Evolutionary conservation across 495 filamentous ascomycete species (phyloP).

Genomic region (Jackrogersella multiformis): DNA sequence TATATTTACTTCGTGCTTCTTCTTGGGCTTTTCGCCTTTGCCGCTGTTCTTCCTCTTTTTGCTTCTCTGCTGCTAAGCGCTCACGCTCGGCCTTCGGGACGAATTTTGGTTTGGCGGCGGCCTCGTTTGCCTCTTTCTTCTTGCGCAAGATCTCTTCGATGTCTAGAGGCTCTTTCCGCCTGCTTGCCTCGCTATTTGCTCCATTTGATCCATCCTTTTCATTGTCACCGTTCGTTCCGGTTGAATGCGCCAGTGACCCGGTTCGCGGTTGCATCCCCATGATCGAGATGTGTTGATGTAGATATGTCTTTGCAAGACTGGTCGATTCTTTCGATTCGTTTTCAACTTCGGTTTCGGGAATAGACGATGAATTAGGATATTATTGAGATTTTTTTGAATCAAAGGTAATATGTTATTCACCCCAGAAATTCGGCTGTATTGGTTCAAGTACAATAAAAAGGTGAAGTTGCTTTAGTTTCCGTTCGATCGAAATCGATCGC

Average conservation of each 20-base stretch:
- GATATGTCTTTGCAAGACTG: neutral
- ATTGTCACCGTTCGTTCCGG: slow-evolving; percentile 12
- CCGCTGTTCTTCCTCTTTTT: slow-evolving; percentile 78
- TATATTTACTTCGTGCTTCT: slow-evolving; percentile 47
- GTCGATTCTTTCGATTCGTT: neutral
- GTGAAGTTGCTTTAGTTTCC: slow-evolving; percentile 10
- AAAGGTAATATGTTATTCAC: neutral
- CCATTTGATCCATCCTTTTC: slow-evolving; percentile 20
- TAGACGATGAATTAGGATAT: neutral
- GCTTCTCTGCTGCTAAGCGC: slow-evolving; percentile 83
- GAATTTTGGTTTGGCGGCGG: slow-evolving; percentile 83
- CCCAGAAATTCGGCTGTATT: neutral
- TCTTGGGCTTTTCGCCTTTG: slow-evolving; percentile 65
- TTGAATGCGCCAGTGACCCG: slow-evolving; percentile 31
- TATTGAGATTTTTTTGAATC: neutral
- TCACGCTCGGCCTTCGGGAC: slow-evolving; percentile 90
- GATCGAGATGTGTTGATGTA: slow-evolving; percentile 6
- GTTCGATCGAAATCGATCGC: slow-evolving; percentile 14
- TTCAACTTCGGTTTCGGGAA: neutral
- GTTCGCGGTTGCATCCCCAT: slow-evolving; percentile 46
- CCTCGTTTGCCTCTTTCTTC: slow-evolving; percentile 58
- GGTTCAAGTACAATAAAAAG: neutral
- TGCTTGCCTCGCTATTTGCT: slow-evolving; percentile 24
- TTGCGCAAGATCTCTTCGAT: slow-evolving; percentile 59
- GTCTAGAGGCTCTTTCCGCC: slow-evolving; percentile 53